phyloP scores from a whole-genome alignment of 106 monocot genomes.

The Dendrobium chrysotoxum region DNA sequence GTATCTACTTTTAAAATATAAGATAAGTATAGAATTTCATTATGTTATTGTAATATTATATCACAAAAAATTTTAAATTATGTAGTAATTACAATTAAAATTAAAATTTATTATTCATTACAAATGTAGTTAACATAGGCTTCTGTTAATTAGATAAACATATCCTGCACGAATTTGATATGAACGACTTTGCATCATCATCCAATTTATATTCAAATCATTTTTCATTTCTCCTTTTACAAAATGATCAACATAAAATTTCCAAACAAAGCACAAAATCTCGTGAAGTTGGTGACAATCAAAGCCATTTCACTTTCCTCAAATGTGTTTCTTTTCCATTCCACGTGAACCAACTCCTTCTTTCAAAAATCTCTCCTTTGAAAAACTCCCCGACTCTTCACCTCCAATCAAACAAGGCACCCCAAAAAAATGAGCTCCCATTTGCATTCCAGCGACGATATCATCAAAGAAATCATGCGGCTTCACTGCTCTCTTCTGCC shows the following conservation, averaged over 20 bases:
- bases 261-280: not conserved
- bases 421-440: not conserved
- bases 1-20: too few species aligned
- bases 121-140: too few species aligned
- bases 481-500: constrained; percentile 55
- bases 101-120: too few species aligned
- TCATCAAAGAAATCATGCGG: constrained; percentile 44
- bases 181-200: too few species aligned
- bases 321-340: not conserved
- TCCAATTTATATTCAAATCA: too few species aligned
- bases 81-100: too few species aligned
- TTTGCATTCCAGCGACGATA: constrained; percentile 24
- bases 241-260: not conserved
- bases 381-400: not conserved
- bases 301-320: not conserved
- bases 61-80: too few species aligned
- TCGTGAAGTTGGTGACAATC: constrained; percentile 3
- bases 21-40: too few species aligned
- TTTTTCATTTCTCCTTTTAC: not conserved
- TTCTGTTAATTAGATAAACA: too few species aligned
- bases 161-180: too few species aligned
- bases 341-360: not conserved
- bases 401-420: not conserved
- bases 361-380: not conserved
- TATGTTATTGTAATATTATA: too few species aligned